phyloP scores from a whole-genome alignment of 495 filamentous ascomycete species.

The Penicillium daleae region DNA sequence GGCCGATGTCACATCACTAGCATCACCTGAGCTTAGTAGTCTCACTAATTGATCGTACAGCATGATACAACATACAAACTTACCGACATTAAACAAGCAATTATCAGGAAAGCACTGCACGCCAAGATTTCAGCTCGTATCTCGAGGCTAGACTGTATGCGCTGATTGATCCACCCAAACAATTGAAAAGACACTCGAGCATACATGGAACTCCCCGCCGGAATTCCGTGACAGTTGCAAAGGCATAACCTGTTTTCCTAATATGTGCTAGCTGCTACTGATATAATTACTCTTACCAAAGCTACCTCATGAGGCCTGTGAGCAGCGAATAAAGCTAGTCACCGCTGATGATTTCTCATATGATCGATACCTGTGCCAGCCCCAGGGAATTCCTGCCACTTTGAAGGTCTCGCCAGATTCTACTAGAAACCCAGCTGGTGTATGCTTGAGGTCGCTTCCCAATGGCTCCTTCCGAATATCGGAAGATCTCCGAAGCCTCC shows the following conservation, averaged over 20 bases:
- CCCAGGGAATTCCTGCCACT: not conserved
- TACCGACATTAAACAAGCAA: not conserved
- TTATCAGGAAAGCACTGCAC: conserved; percentile 1
- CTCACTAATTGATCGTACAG: not conserved
- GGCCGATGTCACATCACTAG: conserved; percentile 5
- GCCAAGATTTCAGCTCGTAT: not conserved
- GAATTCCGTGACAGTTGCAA: not conserved
- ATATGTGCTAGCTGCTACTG: not conserved
- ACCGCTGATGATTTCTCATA: conserved; percentile 1
- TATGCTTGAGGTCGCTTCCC: not conserved
- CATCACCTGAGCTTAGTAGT: not conserved
- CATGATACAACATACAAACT: not conserved
- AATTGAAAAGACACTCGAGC: not conserved
- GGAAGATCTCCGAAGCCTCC: conserved; percentile 6
- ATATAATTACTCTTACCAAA: not conserved
- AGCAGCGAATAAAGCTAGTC: not conserved
- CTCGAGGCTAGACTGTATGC: not conserved
- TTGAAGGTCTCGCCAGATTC: not conserved
- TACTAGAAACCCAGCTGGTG: not conserved
- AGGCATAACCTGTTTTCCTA: not conserved
- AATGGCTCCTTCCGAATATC: conserved; percentile 1
- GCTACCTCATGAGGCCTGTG: not conserved
- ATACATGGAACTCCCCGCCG: not conserved
- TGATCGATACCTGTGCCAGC: not conserved
- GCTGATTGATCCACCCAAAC: not conserved